Conservation (phyloP, 1,139 yeast species). For the Debaryomyces subglobosus region DNA sequence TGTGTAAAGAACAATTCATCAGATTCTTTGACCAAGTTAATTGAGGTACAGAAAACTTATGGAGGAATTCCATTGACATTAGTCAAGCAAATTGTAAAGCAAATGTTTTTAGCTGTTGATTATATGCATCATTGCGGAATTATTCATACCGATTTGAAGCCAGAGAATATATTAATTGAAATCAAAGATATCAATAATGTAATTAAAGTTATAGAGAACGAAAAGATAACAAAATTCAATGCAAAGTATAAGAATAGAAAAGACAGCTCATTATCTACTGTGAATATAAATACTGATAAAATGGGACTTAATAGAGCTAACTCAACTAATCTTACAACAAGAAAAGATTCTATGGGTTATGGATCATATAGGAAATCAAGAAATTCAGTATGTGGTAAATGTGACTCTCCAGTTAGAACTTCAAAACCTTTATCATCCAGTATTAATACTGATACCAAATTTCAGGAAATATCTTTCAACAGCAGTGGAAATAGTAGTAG, state of each 20-base stretch:
- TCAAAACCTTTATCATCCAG: conserved; percentile 35
- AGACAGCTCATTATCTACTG: conserved; percentile 1
- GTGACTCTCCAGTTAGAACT: conserved; percentile 30
- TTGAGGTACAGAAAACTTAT: conserved; percentile 16
- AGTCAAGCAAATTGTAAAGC: conserved; percentile 43
- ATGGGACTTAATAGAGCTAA: neutral
- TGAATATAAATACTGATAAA: neutral
- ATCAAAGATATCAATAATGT: conserved; percentile 42
- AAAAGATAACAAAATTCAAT: conserved; percentile 23
- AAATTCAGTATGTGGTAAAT: conserved; percentile 22
- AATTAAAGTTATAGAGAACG: conserved; percentile 37
- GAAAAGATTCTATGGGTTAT: conserved; percentile 5
- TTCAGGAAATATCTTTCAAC: conserved; percentile 15
- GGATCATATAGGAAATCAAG: conserved; percentile 26
- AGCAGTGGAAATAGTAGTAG: neutral
- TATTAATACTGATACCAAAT: conserved; percentile 23
- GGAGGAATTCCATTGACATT: conserved; percentile 42
- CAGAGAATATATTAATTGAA: conserved; percentile 46
- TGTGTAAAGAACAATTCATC: conserved; percentile 3
- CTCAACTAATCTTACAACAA: conserved; percentile 3
- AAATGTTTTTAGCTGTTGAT: conserved; percentile 41
- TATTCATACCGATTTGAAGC: conserved; percentile 49
- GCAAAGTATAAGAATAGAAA: conserved; percentile 8
- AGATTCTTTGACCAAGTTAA: conserved; percentile 18
- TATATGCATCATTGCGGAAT: conserved; percentile 48